Base-by-base conservation (phyloP, 176 grass and related monocot genomes). In the Chloris gayana region DNA sequence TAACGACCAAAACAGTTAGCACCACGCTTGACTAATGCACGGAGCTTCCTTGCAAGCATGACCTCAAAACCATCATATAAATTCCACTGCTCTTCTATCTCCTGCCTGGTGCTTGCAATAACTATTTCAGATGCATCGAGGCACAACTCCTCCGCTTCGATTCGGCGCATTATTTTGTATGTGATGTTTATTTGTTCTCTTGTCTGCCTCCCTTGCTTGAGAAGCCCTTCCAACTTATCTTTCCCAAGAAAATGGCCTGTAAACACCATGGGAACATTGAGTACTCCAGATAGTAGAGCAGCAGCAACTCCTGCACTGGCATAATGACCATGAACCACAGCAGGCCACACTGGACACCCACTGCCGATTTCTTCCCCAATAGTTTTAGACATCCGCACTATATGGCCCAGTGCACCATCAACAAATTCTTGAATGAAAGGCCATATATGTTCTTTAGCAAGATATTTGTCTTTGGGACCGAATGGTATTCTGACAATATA, bases 61-160 rank as follows among this genome's bases (percentile, higher is more conserved):
- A 94, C 92, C 57, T 94, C 92, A 83, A 91, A 94, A 85, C 92
- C 92, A 80, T 94, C 89, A 80, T 94, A 94, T 67, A 94, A 89
- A 65, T 89, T 86, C 92, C 92, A 94, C 22, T 94, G 92, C 42
- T 87, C 84, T 85, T 94, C 92, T 89, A 94, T 89, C 74, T 94
- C 92, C 75, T 94, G 92, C 83, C 89, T 89, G 25, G 92, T 94
- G 85, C 92, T 94, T 76, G 92, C 87, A 21, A 94, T 83, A 49
- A 94, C 87, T 69, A 94, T 89, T 80, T 94, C 92, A 80, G 92
- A 94, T 58, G 92, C 83, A 87, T 94, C 92, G 74, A 91, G 87
- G 80, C 84, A 81, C 24, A 91, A 38, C 81, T 94, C 92, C 74
- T 94, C 92, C 11, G 87, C 89, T 35, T 94, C 92, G 80, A 94